phyloP scores from a whole-genome alignment of 371 early-diverging fungal genomes.

The Umbelopsis sp. region DNA sequence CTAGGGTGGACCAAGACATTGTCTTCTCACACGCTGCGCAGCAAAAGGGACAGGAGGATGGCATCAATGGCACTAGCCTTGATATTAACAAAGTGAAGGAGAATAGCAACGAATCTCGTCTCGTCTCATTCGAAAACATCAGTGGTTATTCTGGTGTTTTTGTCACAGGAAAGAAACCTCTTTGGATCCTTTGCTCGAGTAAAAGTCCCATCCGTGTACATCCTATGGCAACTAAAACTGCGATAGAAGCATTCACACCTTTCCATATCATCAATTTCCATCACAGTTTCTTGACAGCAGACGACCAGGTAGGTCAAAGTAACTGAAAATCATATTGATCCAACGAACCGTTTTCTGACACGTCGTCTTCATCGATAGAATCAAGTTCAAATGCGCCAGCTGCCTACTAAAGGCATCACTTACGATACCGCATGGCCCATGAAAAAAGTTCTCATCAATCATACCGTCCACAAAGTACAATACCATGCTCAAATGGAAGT shows the following conservation, averaged over 20 bases:
- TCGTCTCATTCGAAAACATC: slow-evolving; percentile 70
- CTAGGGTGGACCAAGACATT: slow-evolving; percentile 70
- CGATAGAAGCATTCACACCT: slow-evolving; percentile 72
- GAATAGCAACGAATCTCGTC: slow-evolving; percentile 28
- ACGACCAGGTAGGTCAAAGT: slow-evolving; percentile 44
- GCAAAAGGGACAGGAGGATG: slow-evolving; percentile 30
- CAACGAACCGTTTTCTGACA: background rate
- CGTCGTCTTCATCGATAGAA: slow-evolving; percentile 43
- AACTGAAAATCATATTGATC: background rate
- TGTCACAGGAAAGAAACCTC: slow-evolving; percentile 81
- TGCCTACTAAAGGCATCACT: slow-evolving; percentile 71
- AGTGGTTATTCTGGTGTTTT: slow-evolving; percentile 87
- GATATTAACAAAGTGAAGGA: slow-evolving; percentile 24
- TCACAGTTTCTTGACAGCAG: slow-evolving; percentile 79
- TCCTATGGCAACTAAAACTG: slow-evolving; percentile 74
- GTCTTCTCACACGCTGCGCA: slow-evolving; percentile 56
- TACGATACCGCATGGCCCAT: slow-evolving; percentile 88
- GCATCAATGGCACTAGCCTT: slow-evolving; percentile 29
- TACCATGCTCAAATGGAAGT: slow-evolving; percentile 86
- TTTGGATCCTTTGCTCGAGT: slow-evolving; percentile 76
- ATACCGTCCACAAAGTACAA: slow-evolving; percentile 74
- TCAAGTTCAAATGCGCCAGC: slow-evolving; percentile 67
- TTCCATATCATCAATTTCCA: slow-evolving; percentile 85
- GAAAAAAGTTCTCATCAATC: slow-evolving; percentile 77
- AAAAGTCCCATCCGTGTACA: slow-evolving; percentile 78